These are phyloP conservation scores for Taphrina pruni DNA, from an alignment of 1,139 yeast species.

Conservation along the genomic window DNA sequence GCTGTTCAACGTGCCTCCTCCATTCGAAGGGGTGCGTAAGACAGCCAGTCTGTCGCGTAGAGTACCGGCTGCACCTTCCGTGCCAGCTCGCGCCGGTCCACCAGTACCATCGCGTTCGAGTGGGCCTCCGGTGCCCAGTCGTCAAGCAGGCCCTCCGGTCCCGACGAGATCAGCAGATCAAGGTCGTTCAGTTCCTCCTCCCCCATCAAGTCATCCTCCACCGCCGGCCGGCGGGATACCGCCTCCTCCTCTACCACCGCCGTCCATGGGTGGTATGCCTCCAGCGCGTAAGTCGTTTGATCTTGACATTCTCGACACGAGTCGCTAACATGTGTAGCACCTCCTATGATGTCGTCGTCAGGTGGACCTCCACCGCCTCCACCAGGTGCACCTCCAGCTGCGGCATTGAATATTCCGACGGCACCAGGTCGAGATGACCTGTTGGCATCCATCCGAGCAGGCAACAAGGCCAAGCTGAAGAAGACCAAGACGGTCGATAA, in stretches of 20 bases:
- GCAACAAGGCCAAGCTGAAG: conserved; percentile 70
- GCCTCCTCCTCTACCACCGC: conserved; percentile 49
- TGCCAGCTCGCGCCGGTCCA: conserved; percentile 47
- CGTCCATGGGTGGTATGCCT: conserved; percentile 35
- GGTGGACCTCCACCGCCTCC: conserved; percentile 45
- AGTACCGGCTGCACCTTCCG: conserved; percentile 49
- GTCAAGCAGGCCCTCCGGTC: conserved; percentile 51
- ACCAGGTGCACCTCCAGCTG: conserved; percentile 49
- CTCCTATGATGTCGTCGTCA: conserved; percentile 3
- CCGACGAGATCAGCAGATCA: conserved; percentile 36
- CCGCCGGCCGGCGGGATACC: conserved; percentile 44
- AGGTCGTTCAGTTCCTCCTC: conserved; percentile 41
- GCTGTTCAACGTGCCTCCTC: conserved; percentile 46
- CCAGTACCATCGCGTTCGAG: conserved; percentile 44
- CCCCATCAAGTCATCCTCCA: conserved; percentile 38
- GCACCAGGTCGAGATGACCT: conserved; percentile 72
- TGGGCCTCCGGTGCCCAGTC: conserved; percentile 53
- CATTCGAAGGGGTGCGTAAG: conserved; percentile 43
- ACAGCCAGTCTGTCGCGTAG: conserved; percentile 29
- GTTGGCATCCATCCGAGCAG: conserved; percentile 81
- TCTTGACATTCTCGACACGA: not conserved
- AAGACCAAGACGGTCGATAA: conserved; percentile 78
- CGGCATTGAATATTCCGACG: conserved; percentile 54
- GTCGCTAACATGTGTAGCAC: conserved; percentile 9
- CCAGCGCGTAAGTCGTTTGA: conserved; percentile 17